Evolutionary conservation across 2,329 filamentous ascomycete genomes (phyloP), one percentile per base, ranked within the genome.

Genomic region (Alternaria sp.): DNA sequence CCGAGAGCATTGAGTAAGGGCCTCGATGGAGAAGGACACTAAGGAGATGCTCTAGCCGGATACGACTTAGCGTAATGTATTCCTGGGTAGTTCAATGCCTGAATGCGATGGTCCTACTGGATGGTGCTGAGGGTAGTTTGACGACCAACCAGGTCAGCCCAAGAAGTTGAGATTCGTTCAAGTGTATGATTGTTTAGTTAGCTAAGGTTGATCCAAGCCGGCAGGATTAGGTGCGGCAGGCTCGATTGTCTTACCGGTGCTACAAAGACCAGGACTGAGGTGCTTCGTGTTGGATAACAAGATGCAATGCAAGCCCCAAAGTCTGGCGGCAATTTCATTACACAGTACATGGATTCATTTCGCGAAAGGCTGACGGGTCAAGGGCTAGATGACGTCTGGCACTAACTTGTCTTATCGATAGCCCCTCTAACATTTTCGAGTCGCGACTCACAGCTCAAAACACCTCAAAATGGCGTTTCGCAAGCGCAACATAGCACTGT

Each of bases 401-500:
- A 18, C 51, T 44, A 48, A 7, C 18, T 5, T n/a, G 24, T 12
- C 53, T 60, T 60, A 60, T 60, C 57, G 57, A 60, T 60, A 60
- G 57, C 28, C 53, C 47, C 57, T 61, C 54, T 26, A 56, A 54
- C 47, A 63, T 41, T 65, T 65, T 65, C 36, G 39, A 44, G 54
- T 53, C 53, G 54, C 62, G 60, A 60, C 51, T 57, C 26, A 53
- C 44, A 30, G 41, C 28, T 22, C 28, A n/a, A 38, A 44, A 46
- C 41, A 51, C 43, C 6, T 26, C 16, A 59, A 39, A 46, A 90
- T 90, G 88, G 88, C 88, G 12, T 91, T 91, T 77, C 86, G 88
- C 68, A 90, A 89, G 79, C 85, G 88, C 61, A 90, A 89, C 73
- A 80, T 89, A 51, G 85, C 83, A 11, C 76, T 90, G 8, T 82